Percentiles rank a stretch among this genome's conserved stretches.
These are phyloP conservation scores for Mycena alexandri DNA, from an alignment of 768 basidiomycete genomes.

Conservation along the genomic window DNA sequence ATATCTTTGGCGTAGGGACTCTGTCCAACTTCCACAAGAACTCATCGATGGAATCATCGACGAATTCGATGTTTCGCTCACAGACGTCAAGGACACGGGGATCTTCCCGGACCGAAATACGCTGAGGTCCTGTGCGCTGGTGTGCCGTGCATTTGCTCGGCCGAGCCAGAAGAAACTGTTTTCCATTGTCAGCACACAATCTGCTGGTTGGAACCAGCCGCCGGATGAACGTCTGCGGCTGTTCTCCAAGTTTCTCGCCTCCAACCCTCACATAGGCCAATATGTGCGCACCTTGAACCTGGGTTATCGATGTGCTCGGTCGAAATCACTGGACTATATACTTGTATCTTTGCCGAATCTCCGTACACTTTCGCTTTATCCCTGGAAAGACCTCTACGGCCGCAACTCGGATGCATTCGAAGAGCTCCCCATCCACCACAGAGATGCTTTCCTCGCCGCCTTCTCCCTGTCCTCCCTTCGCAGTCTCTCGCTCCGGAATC, in stretches of 20 bases:
- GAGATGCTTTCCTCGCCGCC: neutral
- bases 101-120: too few species aligned
- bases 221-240: neutral
- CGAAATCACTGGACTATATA: neutral
- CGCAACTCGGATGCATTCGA: too few species aligned
- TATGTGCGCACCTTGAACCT: neutral
- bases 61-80: too few species aligned
- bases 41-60: too few species aligned
- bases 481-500: neutral
- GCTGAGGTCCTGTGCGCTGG: too few species aligned
- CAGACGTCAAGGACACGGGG: too few species aligned
- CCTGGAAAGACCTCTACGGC: neutral
- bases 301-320: neutral
- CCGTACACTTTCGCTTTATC: neutral
- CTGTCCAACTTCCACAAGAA: neutral
- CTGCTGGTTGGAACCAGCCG: too few species aligned
- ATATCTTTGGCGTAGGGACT: neutral
- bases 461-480: slow-evolving; percentile 7
- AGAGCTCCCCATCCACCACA: neutral
- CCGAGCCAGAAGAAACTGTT: too few species aligned
- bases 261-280: neutral
- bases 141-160: too few species aligned
- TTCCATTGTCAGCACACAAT: too few species aligned
- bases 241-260: slow-evolving; percentile 5
- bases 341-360: slow-evolving; percentile 1